Evolutionary conservation across 2,329 filamentous ascomycete species (phyloP), one percentile per base, ranked within the genome.

Genomic region (Fusarium miscanthi): DNA sequence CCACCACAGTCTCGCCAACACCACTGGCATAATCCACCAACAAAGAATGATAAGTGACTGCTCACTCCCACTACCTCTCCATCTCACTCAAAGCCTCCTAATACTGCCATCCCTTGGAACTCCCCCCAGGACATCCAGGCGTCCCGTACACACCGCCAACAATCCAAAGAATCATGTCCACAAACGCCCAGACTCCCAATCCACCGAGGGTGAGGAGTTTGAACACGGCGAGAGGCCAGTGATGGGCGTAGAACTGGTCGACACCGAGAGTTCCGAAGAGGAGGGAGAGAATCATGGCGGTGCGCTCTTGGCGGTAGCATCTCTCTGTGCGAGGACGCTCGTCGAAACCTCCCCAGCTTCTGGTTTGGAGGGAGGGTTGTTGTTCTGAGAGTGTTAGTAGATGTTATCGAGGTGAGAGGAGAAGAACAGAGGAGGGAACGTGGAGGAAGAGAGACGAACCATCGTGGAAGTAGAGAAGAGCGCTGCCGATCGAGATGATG

Each of bases 151-250:
- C 61, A 21, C 70, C 74, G 3, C 74, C 74, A 1, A 74, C 66
- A n/a, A 70, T 76, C 74, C 74, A 76, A 30, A 76, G 64, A 53
- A 76, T 59, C 40, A 68, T 56, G 43, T 74, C 73, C n/a, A 76
- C 17, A 1, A 72, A 30, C 13, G 52, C 59, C 73, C 73, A 75
- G 25, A 68, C 23, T 3, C 74, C 74, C 5, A 64, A 14, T 0
- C 74, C 74, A 4, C 74, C 71, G 8, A 75, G 5, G 5, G 73
- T 76, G 11, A 76, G 17, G 16, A 74, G 42, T 17, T 76, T 76
- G 38, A 74, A 72, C 27, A 66, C 30, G 7, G 72, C 72, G 4
- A 75, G 40, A 1, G 57, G 45, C 72, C 72, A 74, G 35, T 72
- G 73, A 33, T 63, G 60, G 8, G 70, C 74, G 40, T 76, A 76